These are phyloP conservation scores for Colletotrichum graminicola DNA, from an alignment of 2,329 filamentous ascomycete species.

Conservation along the genomic window DNA sequence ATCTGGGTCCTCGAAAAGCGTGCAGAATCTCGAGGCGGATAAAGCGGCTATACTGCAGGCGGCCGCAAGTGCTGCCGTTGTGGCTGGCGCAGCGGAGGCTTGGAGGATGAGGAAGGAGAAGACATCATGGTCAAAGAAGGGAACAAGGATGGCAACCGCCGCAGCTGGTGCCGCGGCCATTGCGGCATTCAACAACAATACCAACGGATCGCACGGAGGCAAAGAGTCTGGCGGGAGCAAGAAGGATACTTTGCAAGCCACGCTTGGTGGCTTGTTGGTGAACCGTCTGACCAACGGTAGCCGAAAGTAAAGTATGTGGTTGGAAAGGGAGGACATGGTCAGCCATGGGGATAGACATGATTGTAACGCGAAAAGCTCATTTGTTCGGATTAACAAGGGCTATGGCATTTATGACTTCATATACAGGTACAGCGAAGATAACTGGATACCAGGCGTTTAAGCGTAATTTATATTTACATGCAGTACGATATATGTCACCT, in stretches of 20 bases:
- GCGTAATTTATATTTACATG: background rate
- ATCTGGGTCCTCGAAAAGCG: background rate
- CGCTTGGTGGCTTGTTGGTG: constrained; percentile 39
- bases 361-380: background rate
- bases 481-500: too few species aligned
- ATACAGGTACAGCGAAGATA: background rate
- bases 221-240: constrained; percentile 19
- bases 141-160: constrained; percentile 36
- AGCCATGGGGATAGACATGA: background rate
- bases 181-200: constrained; percentile 38
- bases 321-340: background rate
- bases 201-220: constrained; percentile 2
- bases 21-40: constrained; percentile 10
- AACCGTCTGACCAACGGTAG: constrained; percentile 27
- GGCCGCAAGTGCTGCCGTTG: constrained; percentile 37
- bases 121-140: constrained; percentile 38
- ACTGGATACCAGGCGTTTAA: constrained; percentile 1
- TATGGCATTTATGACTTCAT: constrained; percentile 1
- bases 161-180: constrained; percentile 42
- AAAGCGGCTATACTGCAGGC: constrained; percentile 36
- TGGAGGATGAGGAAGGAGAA: constrained; percentile 41
- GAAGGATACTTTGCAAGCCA: constrained; percentile 33
- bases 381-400: background rate
- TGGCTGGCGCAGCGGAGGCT: constrained; percentile 38
- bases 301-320: background rate